Base-by-base conservation (phyloP, 1,284 basidiomycete genomes). In the Ustilago vetiveriae region DNA sequence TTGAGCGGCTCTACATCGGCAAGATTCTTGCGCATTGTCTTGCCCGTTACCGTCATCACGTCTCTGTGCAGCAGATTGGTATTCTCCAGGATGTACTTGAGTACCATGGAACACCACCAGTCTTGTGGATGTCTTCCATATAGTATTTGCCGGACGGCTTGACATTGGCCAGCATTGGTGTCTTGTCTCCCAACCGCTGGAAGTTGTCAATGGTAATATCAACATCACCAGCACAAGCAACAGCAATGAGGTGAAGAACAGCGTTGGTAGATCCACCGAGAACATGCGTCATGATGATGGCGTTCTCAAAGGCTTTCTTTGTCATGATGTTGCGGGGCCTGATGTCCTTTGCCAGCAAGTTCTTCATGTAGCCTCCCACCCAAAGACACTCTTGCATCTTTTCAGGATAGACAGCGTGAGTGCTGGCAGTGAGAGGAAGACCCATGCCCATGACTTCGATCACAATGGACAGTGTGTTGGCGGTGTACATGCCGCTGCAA, bases 261-360 rank as follows among this genome's bases (percentile, higher is more conserved):
- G 93, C 90, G 81, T 97, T 97, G 10, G 94, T 97, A 5, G 92
- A 94, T 90, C 90, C 92, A 92, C 76, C 36, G 43, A 42, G 42
- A 60, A 70, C 47, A 46, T 64, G 48, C 73, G 87, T 85, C 10
- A 90, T 93, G 88, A 80, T 81, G 53, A 98, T 93, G 17, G 94
- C 94, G 83, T 97, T 97, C 84, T 98, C 94, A 76, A 98, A 97
- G 4, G 94, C 94, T 17, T 89, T 87, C 24, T 90, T 88, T 19
- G 94, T 97, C 93, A 98, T 97, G 83, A 98, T 97, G 81, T 98
- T 91, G 88, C 23, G 86, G 82, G 94, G 94, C 82, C 94, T 95
- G 75, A 95, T 85, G 80, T 97, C 92, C 50, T 89, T 84, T 76
- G 90, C 91, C 45, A 97, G 87, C 46, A 97, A 84, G 64, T 87